A percentile compares a stretch with the other conserved stretches of the same genome.
phyloP scores from a whole-genome alignment of 129 eudicot species.

The Pseudognaphalium luteoalbum region DNA sequence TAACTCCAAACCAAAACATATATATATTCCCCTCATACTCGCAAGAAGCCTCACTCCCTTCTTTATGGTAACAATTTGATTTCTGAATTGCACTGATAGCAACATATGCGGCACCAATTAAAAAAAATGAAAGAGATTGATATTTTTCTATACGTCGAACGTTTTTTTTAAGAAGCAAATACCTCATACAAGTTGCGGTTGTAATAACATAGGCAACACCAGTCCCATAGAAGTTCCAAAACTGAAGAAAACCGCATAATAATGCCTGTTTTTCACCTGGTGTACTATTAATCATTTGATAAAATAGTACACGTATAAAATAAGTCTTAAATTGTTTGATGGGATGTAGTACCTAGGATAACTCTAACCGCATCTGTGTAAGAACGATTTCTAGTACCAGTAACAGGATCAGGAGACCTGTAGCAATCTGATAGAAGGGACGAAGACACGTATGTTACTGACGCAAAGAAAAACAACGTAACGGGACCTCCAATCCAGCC shows the following conservation, averaged over 20 bases:
- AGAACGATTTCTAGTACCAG: constrained; percentile 54
- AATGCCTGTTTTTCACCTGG: constrained; percentile 51
- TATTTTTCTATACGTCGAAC: neutral
- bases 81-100: constrained; percentile 58
- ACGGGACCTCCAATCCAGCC: constrained; percentile 82
- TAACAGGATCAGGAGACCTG: constrained; percentile 69
- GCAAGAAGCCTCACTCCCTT: constrained; percentile 56
- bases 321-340: constrained; percentile 1
- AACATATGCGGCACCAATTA: neutral
- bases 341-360: constrained; percentile 46
- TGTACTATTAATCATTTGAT: constrained; percentile 2
- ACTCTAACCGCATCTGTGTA: constrained; percentile 70
- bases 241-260: constrained; percentile 59
- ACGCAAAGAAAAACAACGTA: constrained; percentile 59
- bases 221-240: constrained; percentile 64
- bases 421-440: constrained; percentile 66
- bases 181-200: constrained; percentile 72
- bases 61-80: constrained; percentile 66
- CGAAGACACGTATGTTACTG: constrained; percentile 65
- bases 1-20: constrained; percentile 58
- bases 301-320: neutral
- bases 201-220: constrained; percentile 82
- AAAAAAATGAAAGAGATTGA: neutral
- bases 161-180: neutral
- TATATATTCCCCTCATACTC: constrained; percentile 38